These are phyloP conservation scores for Rutstroemia sp. DNA, from an alignment of 2,329 filamentous ascomycete species.

Conservation along the genomic window DNA sequence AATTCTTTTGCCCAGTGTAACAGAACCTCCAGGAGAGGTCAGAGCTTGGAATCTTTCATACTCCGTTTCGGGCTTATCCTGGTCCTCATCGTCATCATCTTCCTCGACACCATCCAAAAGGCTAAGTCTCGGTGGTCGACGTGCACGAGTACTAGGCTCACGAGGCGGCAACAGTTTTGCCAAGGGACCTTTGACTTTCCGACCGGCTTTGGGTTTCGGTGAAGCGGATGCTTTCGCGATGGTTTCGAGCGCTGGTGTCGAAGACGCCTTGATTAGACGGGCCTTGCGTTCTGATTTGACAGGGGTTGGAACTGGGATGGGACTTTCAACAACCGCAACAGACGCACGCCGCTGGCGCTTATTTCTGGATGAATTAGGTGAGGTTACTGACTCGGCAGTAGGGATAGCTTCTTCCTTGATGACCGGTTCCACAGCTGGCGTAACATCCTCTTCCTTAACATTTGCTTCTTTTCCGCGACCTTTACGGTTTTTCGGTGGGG, in stretches of 20 bases:
- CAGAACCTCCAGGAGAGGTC: slow-evolving; percentile 17
- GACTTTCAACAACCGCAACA: slow-evolving; percentile 1
- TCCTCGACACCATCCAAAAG: slow-evolving; percentile 12
- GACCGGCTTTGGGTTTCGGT: not conserved
- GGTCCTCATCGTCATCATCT: not conserved
- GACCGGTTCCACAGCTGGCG: not conserved
- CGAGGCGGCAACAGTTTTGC: slow-evolving; percentile 10
- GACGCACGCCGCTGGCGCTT: slow-evolving; percentile 9
- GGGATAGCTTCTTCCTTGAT: slow-evolving; percentile 7
- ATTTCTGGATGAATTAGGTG: slow-evolving; percentile 5
- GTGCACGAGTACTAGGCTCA: slow-evolving; percentile 17
- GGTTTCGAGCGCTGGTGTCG: not conserved
- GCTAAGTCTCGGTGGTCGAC: slow-evolving; percentile 15
- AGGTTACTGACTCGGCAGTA: not conserved
- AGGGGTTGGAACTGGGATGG: not conserved
- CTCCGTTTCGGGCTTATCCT: slow-evolving; percentile 19
- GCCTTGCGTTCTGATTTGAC: slow-evolving; percentile 7
- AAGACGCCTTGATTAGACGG: slow-evolving; percentile 2
- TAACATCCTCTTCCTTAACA: not conserved
- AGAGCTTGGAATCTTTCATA: slow-evolving; percentile 27
- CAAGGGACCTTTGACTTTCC: slow-evolving; percentile 5
- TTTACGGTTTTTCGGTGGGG: slow-evolving; percentile 11
- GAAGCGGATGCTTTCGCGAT: not conserved
- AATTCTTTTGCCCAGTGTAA: slow-evolving; percentile 22
- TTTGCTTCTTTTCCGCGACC: not conserved